Percentiles rank a stretch among this genome's conserved stretches.
Conservation (phyloP, 257 asterid species). For the Capsicum chinense region DNA sequence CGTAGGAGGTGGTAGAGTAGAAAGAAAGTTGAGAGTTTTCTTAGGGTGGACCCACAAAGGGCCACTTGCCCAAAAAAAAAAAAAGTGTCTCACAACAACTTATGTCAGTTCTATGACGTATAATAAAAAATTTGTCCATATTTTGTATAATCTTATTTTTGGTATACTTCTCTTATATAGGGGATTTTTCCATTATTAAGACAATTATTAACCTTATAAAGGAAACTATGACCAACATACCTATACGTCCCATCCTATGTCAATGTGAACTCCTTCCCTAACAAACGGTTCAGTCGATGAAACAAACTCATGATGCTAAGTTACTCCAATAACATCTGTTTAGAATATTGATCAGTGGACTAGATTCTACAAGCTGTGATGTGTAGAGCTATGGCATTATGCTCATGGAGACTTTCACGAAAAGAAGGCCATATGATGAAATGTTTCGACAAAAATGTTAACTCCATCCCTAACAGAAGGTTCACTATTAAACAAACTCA, state of each 20-base stretch:
- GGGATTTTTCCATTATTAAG: neutral
- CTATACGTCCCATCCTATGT: conserved; percentile 19
- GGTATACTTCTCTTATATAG: neutral
- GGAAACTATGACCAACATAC: neutral
- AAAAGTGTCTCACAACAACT: neutral
- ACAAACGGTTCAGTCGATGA: neutral
- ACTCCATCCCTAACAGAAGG: neutral
- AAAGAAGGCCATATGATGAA: too few species aligned
- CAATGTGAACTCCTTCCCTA: neutral
- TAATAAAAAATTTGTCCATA: neutral
- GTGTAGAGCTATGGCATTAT: too few species aligned
- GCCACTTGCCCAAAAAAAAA: neutral
- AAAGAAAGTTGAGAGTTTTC: neutral
- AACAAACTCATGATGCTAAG: too few species aligned
- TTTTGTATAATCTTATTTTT: neutral
- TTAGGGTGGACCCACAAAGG: neutral
- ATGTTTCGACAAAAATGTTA: too few species aligned
- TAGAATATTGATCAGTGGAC: too few species aligned
- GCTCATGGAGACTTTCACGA: too few species aligned
- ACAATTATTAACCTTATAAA: neutral
- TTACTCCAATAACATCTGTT: too few species aligned
- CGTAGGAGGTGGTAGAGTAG: conserved; percentile 17
- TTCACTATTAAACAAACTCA: conserved; percentile 2
- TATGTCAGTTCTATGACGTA: conserved; percentile 8
- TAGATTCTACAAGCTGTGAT: too few species aligned